Evolutionary conservation across 2,329 filamentous ascomycete genomes (phyloP), one percentile per base, ranked within the genome.

Genomic region (Phialophora verrucosa): DNA sequence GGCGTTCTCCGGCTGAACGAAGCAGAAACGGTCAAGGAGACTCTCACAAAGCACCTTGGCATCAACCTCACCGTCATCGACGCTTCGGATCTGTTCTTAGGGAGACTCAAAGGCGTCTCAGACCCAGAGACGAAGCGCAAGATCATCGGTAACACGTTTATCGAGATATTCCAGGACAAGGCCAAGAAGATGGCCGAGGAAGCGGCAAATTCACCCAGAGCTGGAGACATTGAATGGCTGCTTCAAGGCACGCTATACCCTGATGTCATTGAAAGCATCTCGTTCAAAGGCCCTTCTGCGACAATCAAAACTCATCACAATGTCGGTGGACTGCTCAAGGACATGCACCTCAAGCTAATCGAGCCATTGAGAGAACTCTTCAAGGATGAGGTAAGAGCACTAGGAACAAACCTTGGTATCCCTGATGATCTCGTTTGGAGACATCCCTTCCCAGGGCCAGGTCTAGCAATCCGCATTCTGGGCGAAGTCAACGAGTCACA

Each of bases 31-130:
- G 95, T 98, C 60, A 89, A 96, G 78, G 83, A 92, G 78, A 93
- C 88, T 0, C 85, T 98, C 2, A 84, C 85, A 1, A 78, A 93
- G 74, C 89, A 95, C 71, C 86, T 98, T 0, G 91, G 91, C 1
- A 96, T 98, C 78, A 95, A 97, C 78, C 83, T 98, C 2, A 96
- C 91, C 0, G 90, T 98, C 31, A 87, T 96, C 1, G 91, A 98
- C 76, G 93, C 88, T 0, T 85, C 85, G 10, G 84, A 96, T 67
- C 82, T 86, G 29, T 98, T 98, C 83, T 83, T 97, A n/a, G 81
- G 81, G 32, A 84, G 88, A 27, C 87, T 98, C 0, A 85, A 87
- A 70, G 94, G 92, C 20, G 87, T 97, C 29, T 82, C 81, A 0
- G 92, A 91, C 64, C 93, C 94, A 0, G 93, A 98, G 80, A 86